Percentiles rank a stretch among this genome's conserved stretches.
phyloP scores from a whole-genome alignment of 805 yeast species.

The Monosporozyma aquatica region DNA sequence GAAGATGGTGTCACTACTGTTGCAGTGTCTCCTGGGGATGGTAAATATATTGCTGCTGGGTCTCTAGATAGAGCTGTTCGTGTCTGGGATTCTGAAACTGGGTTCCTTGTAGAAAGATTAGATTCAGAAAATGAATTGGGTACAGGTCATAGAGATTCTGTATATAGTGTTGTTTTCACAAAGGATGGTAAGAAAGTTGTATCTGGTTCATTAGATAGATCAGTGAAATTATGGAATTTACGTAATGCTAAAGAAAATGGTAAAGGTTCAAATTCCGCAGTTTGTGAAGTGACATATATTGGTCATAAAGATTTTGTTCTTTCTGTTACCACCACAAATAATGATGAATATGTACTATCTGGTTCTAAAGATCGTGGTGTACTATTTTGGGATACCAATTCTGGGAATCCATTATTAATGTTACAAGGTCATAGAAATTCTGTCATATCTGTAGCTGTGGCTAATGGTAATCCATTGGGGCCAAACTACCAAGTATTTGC shows the following conservation, averaged over 20 bases:
- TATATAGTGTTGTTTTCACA: conserved; percentile 88
- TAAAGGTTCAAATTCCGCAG: conserved; percentile 36
- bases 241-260: conserved; percentile 32
- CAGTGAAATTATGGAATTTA: conserved; percentile 92
- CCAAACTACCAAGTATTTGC: conserved; percentile 71
- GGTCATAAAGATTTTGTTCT: conserved; percentile 96
- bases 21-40: conserved; percentile 94
- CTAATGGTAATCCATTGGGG: conserved; percentile 62
- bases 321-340: conserved; percentile 90
- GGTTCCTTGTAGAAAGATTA: conserved; percentile 83
- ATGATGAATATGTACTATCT: conserved; percentile 79
- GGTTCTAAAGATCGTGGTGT: conserved; percentile 98
- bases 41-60: conserved; percentile 93
- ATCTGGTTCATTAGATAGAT: conserved; percentile 89
- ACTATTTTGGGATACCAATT: conserved; percentile 87
- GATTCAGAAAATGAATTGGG: conserved; percentile 82
- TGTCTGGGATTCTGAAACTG: conserved; percentile 93
- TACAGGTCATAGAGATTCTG: conserved; percentile 94
- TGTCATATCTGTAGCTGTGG: conserved; percentile 88
- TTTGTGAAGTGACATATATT: conserved; percentile 82
- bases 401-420: conserved; percentile 90
- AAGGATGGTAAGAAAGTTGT: conserved; percentile 88
- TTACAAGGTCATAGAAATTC: conserved; percentile 95
- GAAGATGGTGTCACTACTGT: conserved; percentile 99
- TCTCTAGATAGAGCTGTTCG: conserved; percentile 90